Evolutionary conservation across 2,329 filamentous ascomycete species (phyloP), one percentile per base, ranked within the genome.

Genomic region (Plenodomus tracheiphilus): DNA sequence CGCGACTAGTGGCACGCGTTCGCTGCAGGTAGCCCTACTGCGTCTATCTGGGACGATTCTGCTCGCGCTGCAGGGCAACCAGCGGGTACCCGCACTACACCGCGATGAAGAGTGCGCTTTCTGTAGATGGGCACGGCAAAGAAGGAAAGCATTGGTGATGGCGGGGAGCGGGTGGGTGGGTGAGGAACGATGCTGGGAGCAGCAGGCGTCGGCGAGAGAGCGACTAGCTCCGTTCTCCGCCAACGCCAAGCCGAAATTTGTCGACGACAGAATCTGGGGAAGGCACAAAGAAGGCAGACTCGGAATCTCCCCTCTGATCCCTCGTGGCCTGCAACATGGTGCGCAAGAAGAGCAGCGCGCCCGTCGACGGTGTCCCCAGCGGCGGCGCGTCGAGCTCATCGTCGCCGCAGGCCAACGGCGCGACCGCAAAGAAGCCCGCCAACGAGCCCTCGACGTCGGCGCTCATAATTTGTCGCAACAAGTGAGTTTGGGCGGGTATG

Each of bases 391-490:
- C 28, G 6, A 56, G 43, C 52, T 36, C 52, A 35, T 46, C 54
- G 13, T 35, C 46, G 43, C 34, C 43, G 43, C 41, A 39, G 47
- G 35, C 47, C 41, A 39, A 34, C 49, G 30, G 25, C 36, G 43
- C 28, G 22, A 11, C 45, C 5, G 40, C 44, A 19, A 49, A 47
- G 47, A 54, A 52, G 47, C 8, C 52, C 35, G 52, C 43, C 25
- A 41, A 19, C 40, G 55, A 59, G 43, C 46, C 55, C 21, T 52
- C 62, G 46, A 52, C 59, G 34, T 53, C 60, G 41, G 69, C 71
- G 39, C 62, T 74, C 51, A 71, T 72, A 51, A 74, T 74, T 56
- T 73, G 69, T 65, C 69, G 72, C 64, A 73, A 74, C 63, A 74
- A 74, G 72, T 74, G 71, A 63, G 70, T 72, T 43, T 48, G 28